Percentiles rank a stretch among this genome's conserved stretches.
phyloP scores from a whole-genome alignment of 805 yeast genomes.

The Zygoascus biomembranicola region DNA sequence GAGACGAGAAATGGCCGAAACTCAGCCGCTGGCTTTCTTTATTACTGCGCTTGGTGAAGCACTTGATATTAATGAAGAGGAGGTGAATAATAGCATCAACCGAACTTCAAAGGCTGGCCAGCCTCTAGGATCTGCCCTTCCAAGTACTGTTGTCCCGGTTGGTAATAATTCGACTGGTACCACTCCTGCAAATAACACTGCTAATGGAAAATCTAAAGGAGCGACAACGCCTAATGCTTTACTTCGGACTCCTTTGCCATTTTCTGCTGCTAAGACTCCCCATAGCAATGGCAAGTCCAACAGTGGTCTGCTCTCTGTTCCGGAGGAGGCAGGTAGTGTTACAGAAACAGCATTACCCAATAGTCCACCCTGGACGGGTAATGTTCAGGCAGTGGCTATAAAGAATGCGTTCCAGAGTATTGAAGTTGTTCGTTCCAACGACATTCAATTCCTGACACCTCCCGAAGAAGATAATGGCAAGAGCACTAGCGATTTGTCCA shows the following conservation, averaged over 20 bases:
- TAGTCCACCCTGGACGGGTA: conserved; percentile 21
- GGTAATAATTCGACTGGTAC: conserved; percentile 1
- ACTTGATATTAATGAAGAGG: conserved; percentile 27
- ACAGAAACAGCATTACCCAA: conserved; percentile 3
- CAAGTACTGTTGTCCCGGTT: neutral
- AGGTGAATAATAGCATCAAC: conserved; percentile 12
- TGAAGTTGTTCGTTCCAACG: conserved; percentile 21
- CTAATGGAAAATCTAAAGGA: neutral
- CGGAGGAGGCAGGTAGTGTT: conserved; percentile 4
- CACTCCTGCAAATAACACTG: conserved; percentile 1
- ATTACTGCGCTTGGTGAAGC: conserved; percentile 28
- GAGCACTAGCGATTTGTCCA: neutral
- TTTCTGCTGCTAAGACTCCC: conserved; percentile 15
- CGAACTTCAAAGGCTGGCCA: neutral
- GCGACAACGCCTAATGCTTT: conserved; percentile 19
- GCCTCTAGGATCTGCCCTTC: neutral
- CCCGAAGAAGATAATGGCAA: conserved; percentile 17
- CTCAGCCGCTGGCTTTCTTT: conserved; percentile 26
- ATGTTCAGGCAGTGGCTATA: conserved; percentile 26
- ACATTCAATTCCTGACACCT: conserved; percentile 23
- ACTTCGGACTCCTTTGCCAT: conserved; percentile 17
- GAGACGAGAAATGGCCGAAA: conserved; percentile 23
- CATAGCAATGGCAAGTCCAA: neutral
- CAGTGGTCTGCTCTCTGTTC: conserved; percentile 4
- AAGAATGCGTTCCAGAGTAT: conserved; percentile 28